These are phyloP conservation scores for Penicillium sp. DNA, from an alignment of 2,329 filamentous ascomycete species.

Conservation along the genomic window DNA sequence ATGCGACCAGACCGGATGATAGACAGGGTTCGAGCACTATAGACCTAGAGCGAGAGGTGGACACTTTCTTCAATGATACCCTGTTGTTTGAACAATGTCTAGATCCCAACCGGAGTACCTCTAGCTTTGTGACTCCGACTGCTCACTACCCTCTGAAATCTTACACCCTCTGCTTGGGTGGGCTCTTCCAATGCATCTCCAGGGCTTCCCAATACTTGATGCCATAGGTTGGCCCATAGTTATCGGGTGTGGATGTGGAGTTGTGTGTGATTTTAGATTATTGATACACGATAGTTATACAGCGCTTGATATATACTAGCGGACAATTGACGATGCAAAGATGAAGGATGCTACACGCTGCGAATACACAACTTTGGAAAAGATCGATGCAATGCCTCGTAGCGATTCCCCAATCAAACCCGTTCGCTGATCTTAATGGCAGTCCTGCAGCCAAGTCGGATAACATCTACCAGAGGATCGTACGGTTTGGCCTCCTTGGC, in stretches of 20 bases:
- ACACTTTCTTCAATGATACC: slow-evolving; percentile 18
- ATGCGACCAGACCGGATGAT: neutral
- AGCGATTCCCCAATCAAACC: slow-evolving; percentile 28
- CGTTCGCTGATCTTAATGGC: slow-evolving; percentile 78
- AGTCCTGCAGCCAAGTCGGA: slow-evolving; percentile 81
- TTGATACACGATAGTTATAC: neutral
- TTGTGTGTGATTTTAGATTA: too few species aligned
- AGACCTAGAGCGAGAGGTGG: slow-evolving; percentile 2
- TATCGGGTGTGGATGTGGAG: neutral
- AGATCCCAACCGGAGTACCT: neutral
- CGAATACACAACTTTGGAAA: slow-evolving; percentile 5
- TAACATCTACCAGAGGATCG: slow-evolving; percentile 78
- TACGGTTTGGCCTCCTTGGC: slow-evolving; percentile 85
- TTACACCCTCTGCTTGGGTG: too few species aligned
- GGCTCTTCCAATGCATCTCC: too few species aligned
- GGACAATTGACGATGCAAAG: neutral
- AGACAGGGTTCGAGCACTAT: slow-evolving; percentile 3
- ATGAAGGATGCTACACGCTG: neutral
- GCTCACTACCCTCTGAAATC: neutral
- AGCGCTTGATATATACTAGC: neutral
- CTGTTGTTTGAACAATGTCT: slow-evolving; percentile 6
- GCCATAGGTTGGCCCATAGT: too few species aligned
- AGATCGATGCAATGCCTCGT: neutral
- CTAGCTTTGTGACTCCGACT: neutral
- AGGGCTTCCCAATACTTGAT: too few species aligned